Evolutionary conservation across 2,329 filamentous ascomycete genomes (phyloP), one percentile per base, ranked within the genome.

Genomic region (Cladorrhinum sp.): DNA sequence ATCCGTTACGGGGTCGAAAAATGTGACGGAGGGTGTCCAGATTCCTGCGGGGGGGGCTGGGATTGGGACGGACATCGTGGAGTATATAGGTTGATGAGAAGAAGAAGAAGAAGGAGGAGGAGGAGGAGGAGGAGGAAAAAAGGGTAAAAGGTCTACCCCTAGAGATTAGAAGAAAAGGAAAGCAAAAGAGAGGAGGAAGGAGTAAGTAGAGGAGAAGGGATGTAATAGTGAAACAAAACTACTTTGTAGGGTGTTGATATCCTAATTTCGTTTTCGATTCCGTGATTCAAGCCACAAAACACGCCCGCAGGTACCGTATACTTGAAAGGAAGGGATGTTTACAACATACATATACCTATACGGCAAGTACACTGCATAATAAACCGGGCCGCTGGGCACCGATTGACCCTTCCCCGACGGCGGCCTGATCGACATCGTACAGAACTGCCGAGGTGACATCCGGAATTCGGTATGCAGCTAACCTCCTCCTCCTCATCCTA

Each of bases 21-120:
- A 64, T n/a, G 72, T 74, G 4, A 74, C 68, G 30, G 72, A 69
- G 8, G 73, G 72, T 33, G 65, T 68, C 72, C 72, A 74, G 58
- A 74, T 66, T 58, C 71, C 72, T 2, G 66, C 60, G 26, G 70
- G 64, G 48, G 72, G 72, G 6, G 69, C 64, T 14, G 55, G 57
- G 12, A 46, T 55, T 10, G 66, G 64, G 23, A 63, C 62, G 62
- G 52, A 64, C 61, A 57, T 68, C 65, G 23, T 24, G 48, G 16
- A 26, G 48, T n/a, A n/a, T n/a, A n/a, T n/a, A n/a, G n/a, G n/a
- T n/a, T n/a, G 21, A 21, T 39, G 30, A 51, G 16, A 24, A 20
- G 28, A 21, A 57, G n/a, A 28, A 14, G 30, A 23, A 26, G 12
- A 26, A 42, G n/a, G n/a, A n/a, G 48, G 16, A 26, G 48, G 21